Conservation (phyloP, 805 yeast species). For the Candida manassasensis region DNA sequence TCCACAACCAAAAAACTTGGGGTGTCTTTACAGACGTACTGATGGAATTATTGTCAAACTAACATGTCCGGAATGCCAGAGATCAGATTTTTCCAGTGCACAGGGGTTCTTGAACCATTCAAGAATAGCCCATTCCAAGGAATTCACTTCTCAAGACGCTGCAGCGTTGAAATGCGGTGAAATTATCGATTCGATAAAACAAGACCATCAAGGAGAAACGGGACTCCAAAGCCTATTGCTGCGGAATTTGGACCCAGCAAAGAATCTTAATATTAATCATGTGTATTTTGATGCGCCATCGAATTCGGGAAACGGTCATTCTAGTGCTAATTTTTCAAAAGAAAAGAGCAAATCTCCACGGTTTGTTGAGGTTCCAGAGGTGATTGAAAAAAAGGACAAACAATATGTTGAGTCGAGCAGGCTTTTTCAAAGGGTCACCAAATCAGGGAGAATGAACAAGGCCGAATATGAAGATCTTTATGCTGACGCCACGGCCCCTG, state of each 20-base stretch:
- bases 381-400: not conserved
- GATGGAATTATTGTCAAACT: conserved; percentile 69
- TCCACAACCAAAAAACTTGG: conserved; percentile 15
- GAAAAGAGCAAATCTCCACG: not conserved
- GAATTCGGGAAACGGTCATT: conserved; percentile 20
- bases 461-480: conserved; percentile 29
- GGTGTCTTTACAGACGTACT: conserved; percentile 58
- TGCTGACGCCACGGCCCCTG: conserved; percentile 27
- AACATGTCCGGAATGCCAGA: conserved; percentile 61
- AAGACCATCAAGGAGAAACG: conserved; percentile 47
- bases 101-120: conserved; percentile 80
- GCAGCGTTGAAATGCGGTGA: conserved; percentile 69
- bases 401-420: not conserved
- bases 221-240: conserved; percentile 31
- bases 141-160: conserved; percentile 65
- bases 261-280: conserved; percentile 35
- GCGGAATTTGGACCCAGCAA: conserved; percentile 38
- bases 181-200: conserved; percentile 49
- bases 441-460: conserved; percentile 28
- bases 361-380: not conserved
- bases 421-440: conserved; percentile 33
- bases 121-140: conserved; percentile 67
- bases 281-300: conserved; percentile 22
- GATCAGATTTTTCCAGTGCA: conserved; percentile 70
- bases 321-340: not conserved